phyloP scores from a whole-genome alignment of 2,329 filamentous ascomycete species.

The Colletotrichum sp. region DNA sequence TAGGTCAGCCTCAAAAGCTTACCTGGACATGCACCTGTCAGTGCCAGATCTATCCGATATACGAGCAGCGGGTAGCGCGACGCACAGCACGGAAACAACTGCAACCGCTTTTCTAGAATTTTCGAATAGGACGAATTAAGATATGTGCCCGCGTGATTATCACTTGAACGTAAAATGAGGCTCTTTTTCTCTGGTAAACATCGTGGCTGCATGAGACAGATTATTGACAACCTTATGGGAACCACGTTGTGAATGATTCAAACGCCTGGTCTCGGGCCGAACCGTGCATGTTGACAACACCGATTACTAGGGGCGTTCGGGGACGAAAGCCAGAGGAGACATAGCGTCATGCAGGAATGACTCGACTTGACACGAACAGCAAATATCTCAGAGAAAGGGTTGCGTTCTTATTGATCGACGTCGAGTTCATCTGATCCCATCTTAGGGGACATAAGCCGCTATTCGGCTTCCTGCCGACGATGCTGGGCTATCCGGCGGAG shows the following conservation, averaged over 20 bases:
- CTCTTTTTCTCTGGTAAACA: not conserved
- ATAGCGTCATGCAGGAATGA: not conserved
- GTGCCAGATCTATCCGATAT: not conserved
- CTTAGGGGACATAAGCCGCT: not conserved
- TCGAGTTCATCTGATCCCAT: not conserved
- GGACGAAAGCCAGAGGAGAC: not conserved
- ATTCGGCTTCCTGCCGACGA: not conserved
- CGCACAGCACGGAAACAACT: not conserved
- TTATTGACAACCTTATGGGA: not conserved
- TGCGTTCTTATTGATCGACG: not conserved
- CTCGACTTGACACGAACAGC: not conserved
- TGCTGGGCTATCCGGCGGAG: not conserved
- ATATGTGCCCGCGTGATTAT: not conserved
- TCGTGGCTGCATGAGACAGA: not conserved
- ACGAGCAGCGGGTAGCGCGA: not conserved
- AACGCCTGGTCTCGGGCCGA: conserved; percentile 10
- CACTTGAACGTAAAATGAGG: not conserved
- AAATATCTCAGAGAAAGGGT: not conserved
- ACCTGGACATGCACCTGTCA: not conserved
- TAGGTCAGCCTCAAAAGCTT: not conserved
- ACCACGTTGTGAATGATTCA: not conserved
- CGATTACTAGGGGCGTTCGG: not conserved
- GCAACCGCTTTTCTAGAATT: not conserved
- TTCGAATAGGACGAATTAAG: not conserved
- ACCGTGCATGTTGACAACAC: conserved; percentile 11